Evolutionary conservation across 768 basidiomycete species (phyloP), one percentile per base, ranked within the genome.

Genomic region (Lentinula boryana): DNA sequence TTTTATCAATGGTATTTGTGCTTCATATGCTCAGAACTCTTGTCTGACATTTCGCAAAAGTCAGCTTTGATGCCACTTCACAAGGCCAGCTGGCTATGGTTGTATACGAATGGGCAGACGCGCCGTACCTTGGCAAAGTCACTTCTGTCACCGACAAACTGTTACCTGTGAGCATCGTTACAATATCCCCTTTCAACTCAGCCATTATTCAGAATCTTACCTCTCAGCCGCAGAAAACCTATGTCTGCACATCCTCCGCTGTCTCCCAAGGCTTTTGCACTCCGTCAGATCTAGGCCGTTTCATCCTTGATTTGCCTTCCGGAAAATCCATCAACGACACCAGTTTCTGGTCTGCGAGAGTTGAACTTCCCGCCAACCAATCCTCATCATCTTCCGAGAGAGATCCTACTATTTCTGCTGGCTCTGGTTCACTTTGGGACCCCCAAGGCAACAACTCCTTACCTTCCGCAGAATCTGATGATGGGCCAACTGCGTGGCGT

Each of bases 41-140:
- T 36, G 9, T n/a, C 59, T 55, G 31, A 50, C 60, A 63, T 60
- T 44, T 67, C 57, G 59, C 65, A 51, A 15, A 62, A 89, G 87
- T 96, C 62, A 86, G 86, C 4, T 98, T 98, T 75, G 85, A 91
- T 66, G 70, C 77, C 16, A 67, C 79, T 5, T 94, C 94, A 3
- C 78, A 86, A 67, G 96, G 96, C 40, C 91, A 96, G 73, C 77
- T 97, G 18, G 93, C 96, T 31, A 87, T 97, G 81, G 90, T 96
- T 57, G 85, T 99, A 23, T 99, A 98, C 68, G 96, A 98, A 75
- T 99, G 95, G 95, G 71, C 79, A 32, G 97, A 99, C 69, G 86
- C 87, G 56, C 74, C 79, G 50, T 95, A 91, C 69, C 80, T 99
- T 2, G 97, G 97, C 36, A 86, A 81, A 70, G 74, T 79, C 50